Base-by-base conservation (phyloP, 1,139 yeast species). In the Blastobotrys persicus region DNA sequence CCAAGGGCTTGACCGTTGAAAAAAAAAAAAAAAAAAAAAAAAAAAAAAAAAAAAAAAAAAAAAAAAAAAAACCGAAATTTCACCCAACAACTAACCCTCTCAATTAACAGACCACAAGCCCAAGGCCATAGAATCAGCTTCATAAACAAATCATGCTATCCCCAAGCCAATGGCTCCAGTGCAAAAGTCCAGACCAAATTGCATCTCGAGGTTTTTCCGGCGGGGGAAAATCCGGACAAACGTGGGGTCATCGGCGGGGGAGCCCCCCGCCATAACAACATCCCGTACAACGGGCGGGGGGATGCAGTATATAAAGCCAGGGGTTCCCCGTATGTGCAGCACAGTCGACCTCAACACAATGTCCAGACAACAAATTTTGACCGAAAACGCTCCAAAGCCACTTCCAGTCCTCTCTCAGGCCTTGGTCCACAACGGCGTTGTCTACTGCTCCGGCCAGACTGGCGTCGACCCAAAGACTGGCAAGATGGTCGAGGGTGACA, bases 371-470 rank as follows among this genome's bases (percentile, higher is more conserved):
- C 44, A 42, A 9, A 19, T 59, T 40, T 57, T 59, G 41, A 55
- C 63, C 33, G 44, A 54, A 13, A 54, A 56, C 38, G 63, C 63
- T n/a, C 63, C 63, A 31, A 52, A 52, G 31, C 63, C 63, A 34
- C 49, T 59, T 20, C 62, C 63, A 41, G 62, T 63, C 54, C 65
- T 63, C 48, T 77, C 71, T 11, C 83, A 82, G 51, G 81, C 81
- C 6, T 73, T 71, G 59, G 70, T 68, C 47, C 69, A 74, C 59
- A 75, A 76, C 52, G 79, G 78, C 3, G 70, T 74, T 47, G 80
- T 79, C 34, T 78, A 74, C 68, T 76, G 83, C 35, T 70, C 77
- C 2, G 78, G 78, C 17, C 67, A 69, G 47, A 68, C 69, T 31
- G 79, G 79, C 43, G 52, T 59, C 6, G 71, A 71, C 51, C 65